Conservation (phyloP, 345 rosid genomes). For the Euphorbia pulcherrima region DNA sequence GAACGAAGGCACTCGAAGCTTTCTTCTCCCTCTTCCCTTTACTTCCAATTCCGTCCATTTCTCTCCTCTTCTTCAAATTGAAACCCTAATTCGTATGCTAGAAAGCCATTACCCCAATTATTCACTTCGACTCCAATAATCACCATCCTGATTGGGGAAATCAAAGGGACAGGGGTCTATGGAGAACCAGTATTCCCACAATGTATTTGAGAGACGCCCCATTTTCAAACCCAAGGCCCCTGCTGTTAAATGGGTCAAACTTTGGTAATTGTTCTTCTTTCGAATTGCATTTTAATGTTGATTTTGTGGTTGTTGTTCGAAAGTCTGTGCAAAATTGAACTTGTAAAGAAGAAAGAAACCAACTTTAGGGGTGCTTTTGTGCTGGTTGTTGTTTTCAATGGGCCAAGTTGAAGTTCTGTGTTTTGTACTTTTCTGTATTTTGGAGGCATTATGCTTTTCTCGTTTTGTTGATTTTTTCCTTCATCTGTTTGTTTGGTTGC, state of each 20-base stretch:
- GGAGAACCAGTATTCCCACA: slow-evolving; percentile 50
- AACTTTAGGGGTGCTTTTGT: not conserved
- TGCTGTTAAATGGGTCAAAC: slow-evolving; percentile 76
- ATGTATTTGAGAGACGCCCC: slow-evolving; percentile 70
- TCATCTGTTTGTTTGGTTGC: not conserved
- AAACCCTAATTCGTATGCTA: slow-evolving; percentile 4
- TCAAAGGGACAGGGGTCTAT: slow-evolving; percentile 14
- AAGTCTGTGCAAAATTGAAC: not conserved
- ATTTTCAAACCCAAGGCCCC: slow-evolving; percentile 63
- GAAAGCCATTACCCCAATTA: not conserved
- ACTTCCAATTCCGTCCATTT: not conserved
- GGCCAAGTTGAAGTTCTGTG: not conserved
- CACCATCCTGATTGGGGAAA: not conserved
- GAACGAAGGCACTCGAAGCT: not conserved
- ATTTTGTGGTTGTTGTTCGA: not conserved
- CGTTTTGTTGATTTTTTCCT: not conserved
- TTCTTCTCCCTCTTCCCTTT: not conserved
- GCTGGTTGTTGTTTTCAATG: not conserved
- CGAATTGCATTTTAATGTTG: not conserved
- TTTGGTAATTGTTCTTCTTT: slow-evolving; percentile 47
- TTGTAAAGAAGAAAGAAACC: not conserved
- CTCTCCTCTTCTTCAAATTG: not conserved
- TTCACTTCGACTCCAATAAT: not conserved
- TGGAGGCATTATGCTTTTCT: not conserved
- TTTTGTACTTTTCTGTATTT: not conserved